Conservation (phyloP, 805 yeast genomes). For the Wickerhamiella brachini region DNA sequence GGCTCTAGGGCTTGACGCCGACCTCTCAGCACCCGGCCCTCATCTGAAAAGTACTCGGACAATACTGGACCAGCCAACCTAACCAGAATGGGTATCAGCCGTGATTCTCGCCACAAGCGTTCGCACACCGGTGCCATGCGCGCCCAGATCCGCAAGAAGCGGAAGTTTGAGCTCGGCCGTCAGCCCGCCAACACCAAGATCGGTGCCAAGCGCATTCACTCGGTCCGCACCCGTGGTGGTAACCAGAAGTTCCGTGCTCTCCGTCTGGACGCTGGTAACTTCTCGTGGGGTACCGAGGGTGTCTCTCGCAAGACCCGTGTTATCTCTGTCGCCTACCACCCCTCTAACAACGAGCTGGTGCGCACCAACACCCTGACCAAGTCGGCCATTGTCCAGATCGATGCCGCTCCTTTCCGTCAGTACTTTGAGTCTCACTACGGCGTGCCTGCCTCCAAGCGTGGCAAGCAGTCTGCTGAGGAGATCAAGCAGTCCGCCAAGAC, state of each 20-base stretch:
- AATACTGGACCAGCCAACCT: slow-evolving; percentile 1
- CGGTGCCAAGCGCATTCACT: slow-evolving; percentile 96
- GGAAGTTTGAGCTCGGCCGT: slow-evolving; percentile 99
- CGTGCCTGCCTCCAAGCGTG: slow-evolving; percentile 36
- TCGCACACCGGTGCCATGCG: slow-evolving; percentile 99
- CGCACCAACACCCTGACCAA: slow-evolving; percentile 99
- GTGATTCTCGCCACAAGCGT: slow-evolving; percentile 99
- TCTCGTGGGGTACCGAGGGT: slow-evolving; percentile 99
- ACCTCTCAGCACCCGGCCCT: not conserved
- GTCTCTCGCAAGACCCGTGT: slow-evolving; percentile 98
- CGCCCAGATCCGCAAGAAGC: slow-evolving; percentile 99
- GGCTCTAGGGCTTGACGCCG: slow-evolving; percentile 1
- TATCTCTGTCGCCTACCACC: slow-evolving; percentile 96
- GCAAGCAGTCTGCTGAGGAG: slow-evolving; percentile 65
- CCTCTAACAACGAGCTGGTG: slow-evolving; percentile 98
- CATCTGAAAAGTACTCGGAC: slow-evolving; percentile 3
- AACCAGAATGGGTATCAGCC: slow-evolving; percentile 93
- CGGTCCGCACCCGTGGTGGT: slow-evolving; percentile 99
- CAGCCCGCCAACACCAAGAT: slow-evolving; percentile 99
- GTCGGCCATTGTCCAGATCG: slow-evolving; percentile 97
- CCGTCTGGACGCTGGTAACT: slow-evolving; percentile 84
- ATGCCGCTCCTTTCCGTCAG: slow-evolving; percentile 99
- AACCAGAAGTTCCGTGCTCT: slow-evolving; percentile 99
- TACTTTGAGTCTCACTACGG: slow-evolving; percentile 99
- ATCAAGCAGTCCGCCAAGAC: slow-evolving; percentile 63